A percentile compares a stretch with the other conserved stretches of the same genome.
phyloP scores from a whole-genome alignment of 2,329 filamentous ascomycete genomes.

The Verticillium dahliae region DNA sequence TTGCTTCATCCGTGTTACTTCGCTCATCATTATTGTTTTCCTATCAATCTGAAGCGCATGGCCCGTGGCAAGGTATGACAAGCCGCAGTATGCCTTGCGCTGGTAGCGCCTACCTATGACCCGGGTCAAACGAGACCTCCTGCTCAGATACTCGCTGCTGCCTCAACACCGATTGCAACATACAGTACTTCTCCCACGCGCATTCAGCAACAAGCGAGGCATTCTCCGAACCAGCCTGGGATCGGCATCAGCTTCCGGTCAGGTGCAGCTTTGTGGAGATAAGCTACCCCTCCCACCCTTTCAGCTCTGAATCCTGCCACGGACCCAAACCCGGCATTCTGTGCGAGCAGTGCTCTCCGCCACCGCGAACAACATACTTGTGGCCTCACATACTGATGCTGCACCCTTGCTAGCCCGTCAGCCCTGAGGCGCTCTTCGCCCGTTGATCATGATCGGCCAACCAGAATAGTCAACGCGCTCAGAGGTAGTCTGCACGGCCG shows the following conservation, averaged over 20 bases:
- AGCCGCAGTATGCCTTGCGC: too few relatives aligned
- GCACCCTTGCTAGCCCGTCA: background rate
- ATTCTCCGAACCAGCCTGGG: background rate
- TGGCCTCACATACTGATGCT: background rate
- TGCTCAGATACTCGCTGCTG: too few relatives aligned
- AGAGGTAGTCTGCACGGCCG: too few relatives aligned
- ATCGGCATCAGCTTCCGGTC: background rate
- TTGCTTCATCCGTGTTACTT: too few relatives aligned
- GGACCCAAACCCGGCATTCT: background rate
- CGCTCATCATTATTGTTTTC: too few relatives aligned
- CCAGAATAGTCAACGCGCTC: background rate
- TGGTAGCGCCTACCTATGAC: too few relatives aligned
- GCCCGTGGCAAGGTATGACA: too few relatives aligned
- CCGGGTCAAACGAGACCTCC: too few relatives aligned
- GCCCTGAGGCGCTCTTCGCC: background rate
- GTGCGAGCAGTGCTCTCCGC: background rate
- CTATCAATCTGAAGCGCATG: too few relatives aligned
- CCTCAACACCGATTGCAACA: too few relatives aligned
- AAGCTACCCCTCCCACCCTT: background rate
- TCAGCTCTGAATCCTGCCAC: background rate
- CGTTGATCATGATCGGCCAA: background rate
- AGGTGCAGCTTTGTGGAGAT: background rate
- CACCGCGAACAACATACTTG: background rate
- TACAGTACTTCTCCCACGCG: too few relatives aligned
- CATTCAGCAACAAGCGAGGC: background rate